These are phyloP conservation scores for Angomonas ambiguus DNA, from an alignment of 208 protist species.

Conservation along the genomic window DNA sequence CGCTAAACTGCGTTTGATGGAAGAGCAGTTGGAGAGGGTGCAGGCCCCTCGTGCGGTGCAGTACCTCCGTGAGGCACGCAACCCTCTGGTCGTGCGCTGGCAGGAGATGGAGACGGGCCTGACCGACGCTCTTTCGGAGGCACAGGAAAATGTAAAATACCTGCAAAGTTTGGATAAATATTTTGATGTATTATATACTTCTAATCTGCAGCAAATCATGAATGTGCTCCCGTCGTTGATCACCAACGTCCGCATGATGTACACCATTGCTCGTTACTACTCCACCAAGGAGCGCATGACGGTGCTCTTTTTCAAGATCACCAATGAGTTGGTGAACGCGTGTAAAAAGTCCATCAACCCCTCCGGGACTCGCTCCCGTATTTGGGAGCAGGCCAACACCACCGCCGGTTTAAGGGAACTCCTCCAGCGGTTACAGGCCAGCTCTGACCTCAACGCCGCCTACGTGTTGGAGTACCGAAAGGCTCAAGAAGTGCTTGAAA, in stretches of 20 bases:
- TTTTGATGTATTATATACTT: slow-evolving; percentile 95
- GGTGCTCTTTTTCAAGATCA: slow-evolving; percentile 96
- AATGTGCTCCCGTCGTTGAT: slow-evolving; percentile 94
- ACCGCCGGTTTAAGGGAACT: slow-evolving; percentile 69
- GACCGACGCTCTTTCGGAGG: slow-evolving; percentile 95
- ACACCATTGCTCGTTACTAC: slow-evolving; percentile 96
- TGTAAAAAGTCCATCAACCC: slow-evolving; percentile 93
- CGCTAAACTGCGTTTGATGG: slow-evolving; percentile 88
- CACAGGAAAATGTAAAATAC: slow-evolving; percentile 98
- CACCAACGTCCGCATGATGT: slow-evolving; percentile 96
- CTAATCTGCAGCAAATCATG: slow-evolving; percentile 89
- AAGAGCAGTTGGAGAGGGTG: slow-evolving; percentile 82
- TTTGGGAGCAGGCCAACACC: slow-evolving; percentile 91
- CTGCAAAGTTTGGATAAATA: slow-evolving; percentile 95
- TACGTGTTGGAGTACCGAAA: slow-evolving; percentile 93
- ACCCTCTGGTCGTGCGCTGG: slow-evolving; percentile 85
- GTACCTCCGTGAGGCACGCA: slow-evolving; percentile 87
- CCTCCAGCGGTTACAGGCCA: slow-evolving; percentile 77
- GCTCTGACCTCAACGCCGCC: slow-evolving; percentile 89
- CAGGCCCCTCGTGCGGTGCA: slow-evolving; percentile 77
- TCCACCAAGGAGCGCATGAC: slow-evolving; percentile 93
- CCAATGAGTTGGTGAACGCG: slow-evolving; percentile 93
- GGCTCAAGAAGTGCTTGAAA: slow-evolving; percentile 82
- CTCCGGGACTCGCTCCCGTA: slow-evolving; percentile 69
- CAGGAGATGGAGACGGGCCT: slow-evolving; percentile 82